Evolutionary conservation across 2,329 filamentous ascomycete genomes (phyloP), one percentile per base, ranked within the genome.

Genomic region (Macroventuria anomochaeta): DNA sequence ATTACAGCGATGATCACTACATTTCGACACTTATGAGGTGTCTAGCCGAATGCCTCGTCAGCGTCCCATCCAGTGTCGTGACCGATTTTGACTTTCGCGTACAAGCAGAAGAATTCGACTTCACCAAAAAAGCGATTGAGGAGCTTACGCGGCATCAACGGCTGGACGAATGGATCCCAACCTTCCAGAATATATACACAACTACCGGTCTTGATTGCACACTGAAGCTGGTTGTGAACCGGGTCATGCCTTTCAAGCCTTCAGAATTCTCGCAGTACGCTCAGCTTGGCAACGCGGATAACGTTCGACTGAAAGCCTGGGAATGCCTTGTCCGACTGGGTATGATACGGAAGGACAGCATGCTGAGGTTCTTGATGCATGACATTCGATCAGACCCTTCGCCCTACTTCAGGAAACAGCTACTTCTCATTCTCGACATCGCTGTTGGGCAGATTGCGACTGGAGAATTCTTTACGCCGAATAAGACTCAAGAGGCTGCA

Each of bases 1-100:
- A 88, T 42, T 96, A 86, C 69, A 96, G 93, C 5, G 96, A 99
- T 67, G 88, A 93, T 58, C 87, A 90, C 66, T 99, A 97, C 70
- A 85, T 99, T 47, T 87, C 91, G 7, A 89, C 83, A 18, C 81
- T 99, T 20, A 89, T 99, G 79, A 78, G 74, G 31, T 84, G 84
- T 32, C 73, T 89, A 5, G 80, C 83, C 5, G 78, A 85, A 57
- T 81, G 83, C 8, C 73, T 88, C 48, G 76, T 73, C 5, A 66
- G 54, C 18, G 40, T 59, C 1, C 63, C 62, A 28, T 61, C 52
- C 6, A 54, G 36, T 18, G 34, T 46, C 29, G 54, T 63, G 39
- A 78, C 62, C 68, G 60, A 57, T 4, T 73, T 81, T 62, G 75
- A 79, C 43, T 75, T 76, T 17, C 77, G 83, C 25, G 78, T 81